Percentiles rank a stretch among this genome's conserved stretches.
phyloP scores from a whole-genome alignment of 306 rosid species.

The Carpinus viminea region DNA sequence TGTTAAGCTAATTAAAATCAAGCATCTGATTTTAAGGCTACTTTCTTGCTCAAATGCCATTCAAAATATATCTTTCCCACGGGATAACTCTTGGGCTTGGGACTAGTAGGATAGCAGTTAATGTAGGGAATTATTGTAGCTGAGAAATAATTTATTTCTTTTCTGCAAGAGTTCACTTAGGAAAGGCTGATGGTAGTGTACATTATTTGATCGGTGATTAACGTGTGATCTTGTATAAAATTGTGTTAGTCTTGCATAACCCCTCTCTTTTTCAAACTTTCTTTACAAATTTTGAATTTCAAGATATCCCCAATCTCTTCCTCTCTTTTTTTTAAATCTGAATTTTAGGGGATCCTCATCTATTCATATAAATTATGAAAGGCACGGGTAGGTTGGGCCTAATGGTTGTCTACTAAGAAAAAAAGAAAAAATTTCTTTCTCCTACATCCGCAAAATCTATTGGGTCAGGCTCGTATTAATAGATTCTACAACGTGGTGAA shows the following conservation, averaged over 20 bases:
- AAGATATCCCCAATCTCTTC: too few species aligned
- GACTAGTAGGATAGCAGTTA: slow-evolving; percentile 33
- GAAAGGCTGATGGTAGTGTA: slow-evolving; percentile 46
- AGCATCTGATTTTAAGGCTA: slow-evolving; percentile 18
- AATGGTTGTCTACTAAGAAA: too few species aligned
- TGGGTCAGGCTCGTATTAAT: too few species aligned
- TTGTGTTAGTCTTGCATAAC: slow-evolving; percentile 7
- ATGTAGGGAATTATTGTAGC: slow-evolving; percentile 39
- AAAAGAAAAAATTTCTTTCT: too few species aligned
- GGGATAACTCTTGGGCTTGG: slow-evolving; percentile 38
- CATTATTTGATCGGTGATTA: slow-evolving; percentile 41
- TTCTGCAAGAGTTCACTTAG: slow-evolving; percentile 43
- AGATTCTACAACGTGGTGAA: too few species aligned
- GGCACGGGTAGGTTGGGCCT: too few species aligned
- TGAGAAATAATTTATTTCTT: slow-evolving; percentile 32
- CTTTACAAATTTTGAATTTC: too few species aligned
- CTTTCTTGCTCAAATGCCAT: slow-evolving; percentile 43
- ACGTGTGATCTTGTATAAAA: slow-evolving; percentile 35
- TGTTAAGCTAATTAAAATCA: slow-evolving; percentile 28
- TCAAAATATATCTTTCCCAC: slow-evolving; percentile 27
- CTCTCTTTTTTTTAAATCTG: too few species aligned
- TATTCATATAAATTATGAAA: too few species aligned
- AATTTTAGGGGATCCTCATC: too few species aligned
- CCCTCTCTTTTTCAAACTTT: too few species aligned
- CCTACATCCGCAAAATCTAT: too few species aligned